A percentile compares a stretch with the other conserved stretches of the same genome.
phyloP scores from a whole-genome alignment of 805 yeast genomes.

The Lipomyces anomalus region DNA sequence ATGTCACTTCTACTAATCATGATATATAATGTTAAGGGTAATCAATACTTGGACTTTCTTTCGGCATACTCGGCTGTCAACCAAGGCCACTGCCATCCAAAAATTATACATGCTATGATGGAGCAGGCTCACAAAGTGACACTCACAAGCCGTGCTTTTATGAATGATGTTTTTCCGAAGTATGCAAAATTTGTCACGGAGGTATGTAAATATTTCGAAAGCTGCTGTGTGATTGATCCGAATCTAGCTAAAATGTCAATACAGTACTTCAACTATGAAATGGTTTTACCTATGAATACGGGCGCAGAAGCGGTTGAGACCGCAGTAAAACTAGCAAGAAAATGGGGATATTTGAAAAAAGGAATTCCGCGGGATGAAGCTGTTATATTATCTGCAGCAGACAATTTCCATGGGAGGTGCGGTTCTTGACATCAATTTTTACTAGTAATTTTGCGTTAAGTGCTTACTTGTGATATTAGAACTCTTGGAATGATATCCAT shows the following conservation, averaged over 20 bases:
- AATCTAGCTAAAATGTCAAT: neutral
- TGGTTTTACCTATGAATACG: constrained; percentile 95
- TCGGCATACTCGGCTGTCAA: constrained; percentile 96
- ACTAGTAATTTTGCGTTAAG: too few relatives aligned
- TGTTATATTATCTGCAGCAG: constrained; percentile 75
- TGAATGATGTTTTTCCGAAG: constrained; percentile 78
- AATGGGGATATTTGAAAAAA: constrained; percentile 92
- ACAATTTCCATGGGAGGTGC: constrained; percentile 96
- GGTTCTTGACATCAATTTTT: too few relatives aligned
- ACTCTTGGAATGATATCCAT: constrained; percentile 91
- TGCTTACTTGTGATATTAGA: too few relatives aligned
- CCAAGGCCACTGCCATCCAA: constrained; percentile 97
- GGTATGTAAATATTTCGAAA: constrained; percentile 5
- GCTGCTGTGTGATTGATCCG: neutral
- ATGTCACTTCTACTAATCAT: neutral
- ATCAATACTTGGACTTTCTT: constrained; percentile 83
- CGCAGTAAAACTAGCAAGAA: constrained; percentile 86
- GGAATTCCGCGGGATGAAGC: constrained; percentile 80
- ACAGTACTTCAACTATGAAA: constrained; percentile 73
- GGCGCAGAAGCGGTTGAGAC: constrained; percentile 99
- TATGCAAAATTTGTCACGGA: constrained; percentile 86
- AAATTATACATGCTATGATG: constrained; percentile 73
- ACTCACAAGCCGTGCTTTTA: constrained; percentile 85
- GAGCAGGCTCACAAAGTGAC: constrained; percentile 86
- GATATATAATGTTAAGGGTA: constrained; percentile 43